phyloP scores from a whole-genome alignment of 192 early-diverging fungal species.

The Rhizophlyctis rosea region DNA sequence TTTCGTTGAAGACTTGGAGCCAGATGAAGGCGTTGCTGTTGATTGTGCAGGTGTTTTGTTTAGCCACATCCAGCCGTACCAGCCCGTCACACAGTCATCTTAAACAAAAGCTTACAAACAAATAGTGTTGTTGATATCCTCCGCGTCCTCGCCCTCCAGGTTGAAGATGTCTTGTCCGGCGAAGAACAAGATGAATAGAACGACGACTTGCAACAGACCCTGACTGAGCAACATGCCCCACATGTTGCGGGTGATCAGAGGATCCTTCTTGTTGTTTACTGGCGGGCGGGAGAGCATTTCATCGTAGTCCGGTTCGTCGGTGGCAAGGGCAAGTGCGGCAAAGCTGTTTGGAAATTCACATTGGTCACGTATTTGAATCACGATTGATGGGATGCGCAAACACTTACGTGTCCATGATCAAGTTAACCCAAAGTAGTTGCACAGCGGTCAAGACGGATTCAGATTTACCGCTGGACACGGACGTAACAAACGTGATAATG shows the following conservation, averaged over 20 bases:
- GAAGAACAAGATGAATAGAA: constrained; percentile 56
- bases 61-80: constrained; percentile 7
- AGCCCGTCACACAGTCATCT: constrained; percentile 20
- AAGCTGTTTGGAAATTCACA: too few species aligned
- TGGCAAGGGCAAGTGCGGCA: constrained; percentile 94
- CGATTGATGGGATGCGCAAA: too few species aligned
- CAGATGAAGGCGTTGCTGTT: constrained; percentile 95
- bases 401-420: constrained; percentile 99
- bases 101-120: too few species aligned
- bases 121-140: constrained; percentile 23
- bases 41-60: too few species aligned
- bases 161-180: background rate
- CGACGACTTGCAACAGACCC: constrained; percentile 81
- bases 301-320: constrained; percentile 89
- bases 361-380: too few species aligned
- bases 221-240: constrained; percentile 90
- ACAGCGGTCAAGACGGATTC: constrained; percentile 89
- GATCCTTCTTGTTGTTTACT: too few species aligned
- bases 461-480: constrained; percentile 39
- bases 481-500: constrained; percentile 43
- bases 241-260: constrained; percentile 85
- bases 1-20: constrained; percentile 91
- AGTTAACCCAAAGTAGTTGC: constrained; percentile 97
- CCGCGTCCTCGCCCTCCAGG: constrained; percentile 2
- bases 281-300: constrained; percentile 70